Percentiles rank a stretch among this genome's conserved stretches.
These are phyloP conservation scores for Oryza glumipatula DNA, from an alignment of 176 grass and related monocot genomes.

Conservation along the genomic window DNA sequence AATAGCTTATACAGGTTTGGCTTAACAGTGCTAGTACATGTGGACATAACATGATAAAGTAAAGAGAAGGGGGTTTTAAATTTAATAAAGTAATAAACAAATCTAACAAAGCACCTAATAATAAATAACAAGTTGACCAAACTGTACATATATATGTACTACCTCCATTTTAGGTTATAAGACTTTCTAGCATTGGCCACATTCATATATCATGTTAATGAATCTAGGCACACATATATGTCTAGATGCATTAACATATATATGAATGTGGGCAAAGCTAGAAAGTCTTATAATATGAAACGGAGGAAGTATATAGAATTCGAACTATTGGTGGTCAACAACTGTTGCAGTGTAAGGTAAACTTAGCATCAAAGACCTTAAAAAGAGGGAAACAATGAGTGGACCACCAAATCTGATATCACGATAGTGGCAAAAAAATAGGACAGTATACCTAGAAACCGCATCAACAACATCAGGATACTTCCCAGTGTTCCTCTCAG, in stretches of 20 bases:
- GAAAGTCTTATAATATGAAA: too few relatives aligned
- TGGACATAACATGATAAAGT: slow-evolving; percentile 10
- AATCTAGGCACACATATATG: too few relatives aligned
- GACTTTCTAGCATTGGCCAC: too few relatives aligned
- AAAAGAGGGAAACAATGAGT: neutral
- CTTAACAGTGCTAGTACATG: slow-evolving; percentile 2
- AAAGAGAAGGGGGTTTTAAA: neutral
- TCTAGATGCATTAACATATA: too few relatives aligned
- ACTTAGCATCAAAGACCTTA: neutral
- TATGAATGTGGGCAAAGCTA: too few relatives aligned
- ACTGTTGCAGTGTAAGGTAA: neutral
- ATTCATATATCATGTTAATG: too few relatives aligned
- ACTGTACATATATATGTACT: neutral
- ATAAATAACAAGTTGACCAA: neutral
- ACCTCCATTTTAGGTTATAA: too few relatives aligned
- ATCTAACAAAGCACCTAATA: neutral
- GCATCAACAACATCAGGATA: slow-evolving; percentile 97
- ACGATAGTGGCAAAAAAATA: neutral
- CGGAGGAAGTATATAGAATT: neutral
- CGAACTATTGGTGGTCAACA: neutral
- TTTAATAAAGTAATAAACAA: neutral
- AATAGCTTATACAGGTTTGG: slow-evolving; percentile 12
- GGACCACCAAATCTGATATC: neutral
- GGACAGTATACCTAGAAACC: slow-evolving; percentile 69
- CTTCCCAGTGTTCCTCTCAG: slow-evolving; percentile 96